Conservation (phyloP, 148 eudicot species). For the Rhododendron vialii region DNA sequence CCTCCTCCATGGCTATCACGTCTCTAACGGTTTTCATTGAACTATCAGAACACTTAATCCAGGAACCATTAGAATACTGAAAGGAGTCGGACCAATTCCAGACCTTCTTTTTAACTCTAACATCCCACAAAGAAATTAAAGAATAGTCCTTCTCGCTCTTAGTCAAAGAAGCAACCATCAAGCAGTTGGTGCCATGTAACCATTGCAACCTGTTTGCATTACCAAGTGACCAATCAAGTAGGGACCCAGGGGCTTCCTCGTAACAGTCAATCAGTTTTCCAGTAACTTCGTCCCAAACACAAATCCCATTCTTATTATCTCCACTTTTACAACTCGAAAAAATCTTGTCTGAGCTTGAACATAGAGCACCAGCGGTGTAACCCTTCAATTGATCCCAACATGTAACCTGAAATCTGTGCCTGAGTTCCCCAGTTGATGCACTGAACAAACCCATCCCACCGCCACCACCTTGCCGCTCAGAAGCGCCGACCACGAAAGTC, state of each 20-base stretch:
- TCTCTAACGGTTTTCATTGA: conserved; percentile 42
- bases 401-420: conserved; percentile 55
- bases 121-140: conserved; percentile 69
- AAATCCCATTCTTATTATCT: conserved; percentile 59
- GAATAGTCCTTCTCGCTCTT: conserved; percentile 42
- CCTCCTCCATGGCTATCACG: conserved; percentile 67
- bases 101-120: conserved; percentile 52
- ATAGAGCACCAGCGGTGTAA: conserved; percentile 77
- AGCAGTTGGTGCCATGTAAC: conserved; percentile 53
- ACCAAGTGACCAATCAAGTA: conserved; percentile 17
- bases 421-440: conserved; percentile 39
- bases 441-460: conserved; percentile 76
- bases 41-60: no score
- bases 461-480: conserved; percentile 54
- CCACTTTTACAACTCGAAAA: conserved; percentile 70
- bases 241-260: no score
- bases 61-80: no score
- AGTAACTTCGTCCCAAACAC: conserved; percentile 71
- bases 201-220: conserved; percentile 80
- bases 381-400: conserved; percentile 48
- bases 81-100: conserved; percentile 60
- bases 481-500: conserved; percentile 48
- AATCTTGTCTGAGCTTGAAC: conserved; percentile 38
- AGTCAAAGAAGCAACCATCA: conserved; percentile 43
- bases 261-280: conserved; percentile 66